Evolutionary conservation across 441 rosid species (phyloP).

Genomic region (Raphanus hybrid): DNA sequence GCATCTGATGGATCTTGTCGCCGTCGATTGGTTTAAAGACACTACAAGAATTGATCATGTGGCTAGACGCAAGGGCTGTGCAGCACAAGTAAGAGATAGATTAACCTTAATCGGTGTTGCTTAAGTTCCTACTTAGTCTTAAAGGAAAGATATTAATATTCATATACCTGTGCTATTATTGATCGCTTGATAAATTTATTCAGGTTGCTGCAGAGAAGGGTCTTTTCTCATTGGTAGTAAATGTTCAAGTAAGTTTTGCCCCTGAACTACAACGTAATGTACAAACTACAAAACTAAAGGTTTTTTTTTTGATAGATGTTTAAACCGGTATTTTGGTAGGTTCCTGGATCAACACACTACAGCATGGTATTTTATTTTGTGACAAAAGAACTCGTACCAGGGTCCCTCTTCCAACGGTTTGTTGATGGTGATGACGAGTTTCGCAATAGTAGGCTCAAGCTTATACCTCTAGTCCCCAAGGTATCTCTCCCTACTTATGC

Average conservation of each 20-base stretch:
- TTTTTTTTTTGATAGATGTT: not conserved
- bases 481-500: conserved; percentile 43
- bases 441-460: conserved; percentile 95
- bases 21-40: conserved; percentile 99
- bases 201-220: conserved; percentile 97
- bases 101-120: not conserved
- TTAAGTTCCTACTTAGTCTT: conserved; percentile 5
- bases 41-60: conserved; percentile 98
- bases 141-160: conserved; percentile 5
- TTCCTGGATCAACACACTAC: conserved; percentile 96
- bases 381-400: conserved; percentile 69
- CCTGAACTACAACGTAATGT: conserved; percentile 12
- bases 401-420: conserved; percentile 95
- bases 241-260: conserved; percentile 85
- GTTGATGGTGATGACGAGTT: conserved; percentile 99
- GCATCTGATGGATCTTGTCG: conserved; percentile 97
- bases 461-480: conserved; percentile 96
- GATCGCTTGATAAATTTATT: conserved; percentile 2
- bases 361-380: conserved; percentile 99
- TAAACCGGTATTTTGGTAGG: conserved; percentile 50
- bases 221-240: conserved; percentile 81
- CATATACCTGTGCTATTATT: not conserved
- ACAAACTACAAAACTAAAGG: conserved; percentile 24
- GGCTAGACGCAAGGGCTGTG: conserved; percentile 92
- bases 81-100: conserved; percentile 75